Evolutionary conservation across 2,329 filamentous ascomycete species (phyloP).

Genomic region (Pseudogymnoascus sp.): DNA sequence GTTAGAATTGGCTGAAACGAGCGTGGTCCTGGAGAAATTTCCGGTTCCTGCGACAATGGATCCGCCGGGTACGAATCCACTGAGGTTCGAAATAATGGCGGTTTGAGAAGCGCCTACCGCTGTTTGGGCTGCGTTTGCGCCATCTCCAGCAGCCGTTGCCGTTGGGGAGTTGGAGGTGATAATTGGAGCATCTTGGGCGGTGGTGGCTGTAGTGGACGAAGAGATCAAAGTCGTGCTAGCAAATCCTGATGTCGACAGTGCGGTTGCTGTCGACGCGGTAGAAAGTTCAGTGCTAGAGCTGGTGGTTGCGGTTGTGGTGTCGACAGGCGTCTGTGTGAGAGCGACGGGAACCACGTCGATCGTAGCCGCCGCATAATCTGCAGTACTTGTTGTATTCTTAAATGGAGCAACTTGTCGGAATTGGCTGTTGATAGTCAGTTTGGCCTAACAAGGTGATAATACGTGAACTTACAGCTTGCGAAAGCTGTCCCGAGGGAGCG

Average conservation of each 20-base stretch:
- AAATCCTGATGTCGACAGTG: not conserved
- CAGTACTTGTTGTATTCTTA: not conserved
- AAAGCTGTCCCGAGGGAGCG: conserved; percentile 16
- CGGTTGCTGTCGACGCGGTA: not conserved
- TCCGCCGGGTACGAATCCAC: not conserved
- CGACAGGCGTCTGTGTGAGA: not conserved
- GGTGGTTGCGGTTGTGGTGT: not conserved
- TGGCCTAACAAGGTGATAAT: not conserved
- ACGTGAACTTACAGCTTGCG: conserved; percentile 16
- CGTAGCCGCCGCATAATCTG: not conserved
- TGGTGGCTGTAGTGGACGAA: not conserved
- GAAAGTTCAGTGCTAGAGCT: not conserved
- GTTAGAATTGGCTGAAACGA: not conserved
- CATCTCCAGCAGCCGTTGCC: conserved; percentile 11
- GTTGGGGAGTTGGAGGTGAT: conserved; percentile 2
- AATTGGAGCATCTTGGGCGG: not conserved
- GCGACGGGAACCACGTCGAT: not conserved
- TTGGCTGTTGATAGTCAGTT: conserved; percentile 11
- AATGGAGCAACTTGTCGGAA: conserved; percentile 3
- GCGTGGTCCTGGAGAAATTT: not conserved
- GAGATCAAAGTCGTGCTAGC: not conserved
- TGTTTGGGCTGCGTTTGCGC: not conserved
- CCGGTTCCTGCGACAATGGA: not conserved
- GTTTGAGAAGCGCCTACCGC: not conserved
- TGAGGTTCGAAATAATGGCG: not conserved